A percentile compares a stretch with the other conserved stretches of the same genome.
phyloP scores from a whole-genome alignment of 1,284 basidiomycete species.

The Cerioporus squamosus region DNA sequence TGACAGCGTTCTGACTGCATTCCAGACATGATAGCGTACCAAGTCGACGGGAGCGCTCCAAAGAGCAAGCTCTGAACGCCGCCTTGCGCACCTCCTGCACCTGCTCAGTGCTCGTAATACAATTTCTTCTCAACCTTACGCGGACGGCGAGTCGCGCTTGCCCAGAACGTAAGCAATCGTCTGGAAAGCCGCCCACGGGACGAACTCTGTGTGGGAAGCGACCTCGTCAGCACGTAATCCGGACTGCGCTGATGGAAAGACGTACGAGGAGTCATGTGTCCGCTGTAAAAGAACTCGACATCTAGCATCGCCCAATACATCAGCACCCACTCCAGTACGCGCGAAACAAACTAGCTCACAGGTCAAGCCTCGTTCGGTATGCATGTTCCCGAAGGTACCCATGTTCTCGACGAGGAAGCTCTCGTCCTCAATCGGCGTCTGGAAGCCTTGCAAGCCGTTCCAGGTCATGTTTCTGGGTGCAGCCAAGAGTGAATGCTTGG shows the following conservation, averaged over 20 bases:
- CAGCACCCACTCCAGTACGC: neutral
- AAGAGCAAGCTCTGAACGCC: constrained; percentile 11
- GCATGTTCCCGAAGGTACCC: constrained; percentile 41
- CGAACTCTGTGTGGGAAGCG: constrained; percentile 50
- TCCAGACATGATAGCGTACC: constrained; percentile 19
- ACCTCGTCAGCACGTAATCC: neutral
- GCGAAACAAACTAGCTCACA: constrained; percentile 28
- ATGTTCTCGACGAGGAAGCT: constrained; percentile 40
- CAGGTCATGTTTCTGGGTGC: constrained; percentile 43
- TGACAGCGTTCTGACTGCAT: neutral
- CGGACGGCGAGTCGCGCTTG: constrained; percentile 51
- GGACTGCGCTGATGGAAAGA: neutral
- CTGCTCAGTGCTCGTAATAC: no score
- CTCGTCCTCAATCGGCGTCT: constrained; percentile 41
- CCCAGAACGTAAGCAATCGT: constrained; percentile 55
- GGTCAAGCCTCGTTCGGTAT: constrained; percentile 40
- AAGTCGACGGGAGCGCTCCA: constrained; percentile 12
- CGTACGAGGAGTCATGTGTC: constrained; percentile 65
- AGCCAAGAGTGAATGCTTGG: neutral
- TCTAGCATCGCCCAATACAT: constrained; percentile 34
- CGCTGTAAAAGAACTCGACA: constrained; percentile 59
- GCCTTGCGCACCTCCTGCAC: neutral
- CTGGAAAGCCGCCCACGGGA: constrained; percentile 59
- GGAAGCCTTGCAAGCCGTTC: constrained; percentile 45
- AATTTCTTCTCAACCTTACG: constrained; percentile 10